Percentiles rank a stretch among this genome's conserved stretches.
Evolutionary conservation across 2,329 filamentous ascomycete species (phyloP).

Genomic region (Lasiodiplodia theobromae): DNA sequence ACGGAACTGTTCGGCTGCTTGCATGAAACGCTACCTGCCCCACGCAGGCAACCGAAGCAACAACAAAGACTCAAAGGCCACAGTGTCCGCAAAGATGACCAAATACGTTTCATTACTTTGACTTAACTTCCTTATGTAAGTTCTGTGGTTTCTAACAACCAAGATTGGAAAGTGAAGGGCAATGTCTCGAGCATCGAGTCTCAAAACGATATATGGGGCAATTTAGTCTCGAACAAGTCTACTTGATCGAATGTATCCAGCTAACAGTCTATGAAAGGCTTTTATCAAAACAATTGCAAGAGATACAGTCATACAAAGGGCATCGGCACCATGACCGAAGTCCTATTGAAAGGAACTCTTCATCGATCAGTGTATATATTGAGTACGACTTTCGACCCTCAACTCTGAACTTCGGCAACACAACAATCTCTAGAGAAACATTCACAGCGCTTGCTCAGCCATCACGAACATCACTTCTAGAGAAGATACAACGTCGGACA

Average conservation of each 20-base stretch:
- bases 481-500: neutral
- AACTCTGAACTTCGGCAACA: neutral
- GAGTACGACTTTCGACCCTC: neutral
- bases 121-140: neutral
- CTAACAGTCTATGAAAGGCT: neutral
- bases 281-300: neutral
- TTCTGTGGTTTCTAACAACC: neutral
- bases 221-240: neutral
- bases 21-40: neutral
- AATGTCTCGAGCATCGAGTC: no score
- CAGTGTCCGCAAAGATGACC: neutral
- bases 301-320: neutral
- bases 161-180: neutral
- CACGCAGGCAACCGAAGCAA: neutral
- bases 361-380: neutral
- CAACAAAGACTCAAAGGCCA: neutral
- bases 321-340: neutral
- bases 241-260: neutral
- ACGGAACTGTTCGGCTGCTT: neutral
- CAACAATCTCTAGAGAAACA: neutral
- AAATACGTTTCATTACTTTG: neutral
- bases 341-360: neutral
- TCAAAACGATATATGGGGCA: neutral
- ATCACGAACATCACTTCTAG: neutral
- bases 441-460: neutral